Evolutionary conservation across 495 filamentous ascomycete species (phyloP), one percentile per base, ranked within the genome.

Genomic region (Cladorrhinum samala): DNA sequence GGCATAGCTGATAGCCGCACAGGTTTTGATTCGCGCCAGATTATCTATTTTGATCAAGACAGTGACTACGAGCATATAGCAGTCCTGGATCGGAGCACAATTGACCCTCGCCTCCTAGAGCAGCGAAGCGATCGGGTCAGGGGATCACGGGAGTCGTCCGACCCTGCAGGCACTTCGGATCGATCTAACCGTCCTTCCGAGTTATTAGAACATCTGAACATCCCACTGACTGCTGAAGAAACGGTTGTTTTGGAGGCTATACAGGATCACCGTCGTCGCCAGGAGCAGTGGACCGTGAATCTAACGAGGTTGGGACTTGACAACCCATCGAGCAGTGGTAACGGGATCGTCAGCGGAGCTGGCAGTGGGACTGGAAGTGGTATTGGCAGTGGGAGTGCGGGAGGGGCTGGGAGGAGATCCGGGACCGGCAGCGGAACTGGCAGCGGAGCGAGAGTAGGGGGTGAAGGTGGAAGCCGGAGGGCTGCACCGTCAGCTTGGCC

Each of bases 1-100:
- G 91, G 90, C 9, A 75, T 97, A 42, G 87, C 87, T 2, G 93
- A 98, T 72, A 71, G 91, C 19, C 85, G 93, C 19, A 83, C 81
- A 53, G 82, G 83, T 18, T 89, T 95, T 55, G 69, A 76, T 19
- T 83, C 83, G 23, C 82, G 88, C 27, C 93, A 98, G 64, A 79
- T 87, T 21, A 66, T 95, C 8, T 60, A 78, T 1, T 65, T 94
- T 33, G 80, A 87, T 55, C 69, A 72, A 27, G 69, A 81, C 36
- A 80, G 81, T 8, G 79, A 78, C 52, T 83, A 77, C 43, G 71
- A 77, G 45, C 70, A 75, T 41, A 53, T 76, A 36, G 54, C 66
- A 6, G 70, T 73, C 30, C 69, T 65, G 6, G 72, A 79, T 24
- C 64, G 66, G 19, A 53, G 57, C 40, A 75, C 73, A 17, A 81